Base-by-base conservation (phyloP, 1,284 basidiomycete species). In the Leccinum solheimii region DNA sequence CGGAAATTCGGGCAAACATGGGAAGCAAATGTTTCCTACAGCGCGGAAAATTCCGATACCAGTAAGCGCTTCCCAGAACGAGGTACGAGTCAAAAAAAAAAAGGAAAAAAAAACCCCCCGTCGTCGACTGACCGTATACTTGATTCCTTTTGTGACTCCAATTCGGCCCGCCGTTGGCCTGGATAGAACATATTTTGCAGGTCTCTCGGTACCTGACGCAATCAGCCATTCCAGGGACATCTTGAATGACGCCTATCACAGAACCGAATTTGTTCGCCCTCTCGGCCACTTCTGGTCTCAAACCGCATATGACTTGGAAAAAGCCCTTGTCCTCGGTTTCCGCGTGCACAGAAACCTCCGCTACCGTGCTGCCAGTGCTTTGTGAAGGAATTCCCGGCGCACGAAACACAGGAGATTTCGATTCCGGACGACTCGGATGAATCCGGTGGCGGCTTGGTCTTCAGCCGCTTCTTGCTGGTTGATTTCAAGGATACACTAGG, bases 211-310 rank as follows among this genome's bases (percentile, higher is more conserved):
- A 49, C 34, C 32, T 71, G n/a, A 68, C 2, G 38, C 6, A 3
- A n/a, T 58, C 1, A 58, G 45, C 34, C 57, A 21, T 26, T 38
- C 14, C 23, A 61, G 57, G 48, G 43, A 55, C 14, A 16, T 71
- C 14, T 68, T 67, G 67, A 55, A 57, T 14, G 32, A 60, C 5
- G 60, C 48, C 3, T 68, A 71, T 54, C 63, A 56, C 34, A 58
- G 19, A 5, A 51, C 63, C 40, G 2, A 56, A 1, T 69, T 69
- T 8, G 26, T 69, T 58, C 52, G 34, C 32, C 67, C 67, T 26
- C 67, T 67, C 0, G 67, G 67, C 0, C 67, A 67, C 5, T 68
- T 66, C 14, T 55, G n/a, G 8, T 62, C 52, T 3, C 67, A 68
- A 13, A 61, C 65, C 5, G 27, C 43, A 11, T 16, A n/a, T 53